These are phyloP conservation scores for Boletus tylopilopsis DNA, from an alignment of 768 basidiomycete genomes.

Conservation along the genomic window DNA sequence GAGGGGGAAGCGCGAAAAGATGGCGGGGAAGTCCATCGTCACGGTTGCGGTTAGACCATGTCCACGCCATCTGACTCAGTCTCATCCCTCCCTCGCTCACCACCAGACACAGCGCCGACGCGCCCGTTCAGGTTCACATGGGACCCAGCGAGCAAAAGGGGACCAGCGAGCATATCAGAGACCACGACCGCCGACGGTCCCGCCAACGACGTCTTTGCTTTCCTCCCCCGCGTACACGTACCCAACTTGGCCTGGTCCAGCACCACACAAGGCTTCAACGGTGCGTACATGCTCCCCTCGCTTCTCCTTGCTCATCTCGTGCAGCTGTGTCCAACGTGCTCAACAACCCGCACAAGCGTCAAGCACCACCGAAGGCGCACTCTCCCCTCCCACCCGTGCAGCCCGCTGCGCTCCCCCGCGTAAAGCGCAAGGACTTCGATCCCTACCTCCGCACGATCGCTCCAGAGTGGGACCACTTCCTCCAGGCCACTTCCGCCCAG, in stretches of 20 bases:
- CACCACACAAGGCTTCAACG: slow-evolving; percentile 83
- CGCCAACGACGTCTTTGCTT: slow-evolving; percentile 50
- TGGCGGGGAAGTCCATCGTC: slow-evolving; percentile 37
- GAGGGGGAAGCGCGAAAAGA: slow-evolving; percentile 61
- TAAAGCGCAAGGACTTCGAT: slow-evolving; percentile 81
- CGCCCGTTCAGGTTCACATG: slow-evolving; percentile 73
- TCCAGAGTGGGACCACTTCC: slow-evolving; percentile 76
- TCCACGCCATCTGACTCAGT: slow-evolving; percentile 60
- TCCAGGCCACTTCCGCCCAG: slow-evolving; percentile 39
- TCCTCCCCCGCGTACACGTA: slow-evolving; percentile 39
- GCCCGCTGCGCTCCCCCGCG: slow-evolving; percentile 74
- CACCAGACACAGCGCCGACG: slow-evolving; percentile 42
- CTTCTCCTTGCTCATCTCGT: slow-evolving; percentile 1
- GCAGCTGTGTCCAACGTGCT: slow-evolving; percentile 91
- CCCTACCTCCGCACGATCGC: slow-evolving; percentile 68
- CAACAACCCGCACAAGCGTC: slow-evolving; percentile 82
- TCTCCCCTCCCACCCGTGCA: slow-evolving; percentile 70
- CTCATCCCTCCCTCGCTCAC: slow-evolving; percentile 42
- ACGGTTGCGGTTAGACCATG: slow-evolving; percentile 20
- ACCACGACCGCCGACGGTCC: slow-evolving; percentile 69
- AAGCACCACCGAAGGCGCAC: slow-evolving; percentile 85
- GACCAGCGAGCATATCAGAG: slow-evolving; percentile 72
- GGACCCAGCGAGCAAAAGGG: slow-evolving; percentile 57
- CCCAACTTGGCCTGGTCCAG: slow-evolving; percentile 66
- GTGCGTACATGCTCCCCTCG: slow-evolving; percentile 39